phyloP scores from a whole-genome alignment of 495 filamentous ascomycete genomes.

The Penicillium bovifimosum region DNA sequence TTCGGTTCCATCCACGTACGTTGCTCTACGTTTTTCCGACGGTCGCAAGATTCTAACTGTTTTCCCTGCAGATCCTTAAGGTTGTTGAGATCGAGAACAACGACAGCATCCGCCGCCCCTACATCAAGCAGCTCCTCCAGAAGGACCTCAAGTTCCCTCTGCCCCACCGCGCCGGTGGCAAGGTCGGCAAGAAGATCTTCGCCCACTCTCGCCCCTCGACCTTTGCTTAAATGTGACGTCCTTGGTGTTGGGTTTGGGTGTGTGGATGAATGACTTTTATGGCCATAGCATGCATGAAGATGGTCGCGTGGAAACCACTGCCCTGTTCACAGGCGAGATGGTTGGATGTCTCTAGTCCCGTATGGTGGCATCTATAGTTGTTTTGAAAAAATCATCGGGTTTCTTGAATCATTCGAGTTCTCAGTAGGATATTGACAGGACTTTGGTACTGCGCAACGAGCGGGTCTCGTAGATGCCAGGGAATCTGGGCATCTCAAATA shows the following conservation, averaged over 20 bases:
- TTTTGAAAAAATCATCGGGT: constrained; percentile 41
- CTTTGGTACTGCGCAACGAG: neutral
- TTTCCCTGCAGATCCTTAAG: constrained; percentile 73
- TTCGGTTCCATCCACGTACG: constrained; percentile 97
- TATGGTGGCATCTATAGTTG: constrained; percentile 42
- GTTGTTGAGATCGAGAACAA: constrained; percentile 93
- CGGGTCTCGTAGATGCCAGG: neutral
- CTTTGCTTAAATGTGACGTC: constrained; percentile 57
- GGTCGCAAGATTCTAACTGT: constrained; percentile 24
- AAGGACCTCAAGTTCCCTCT: constrained; percentile 98
- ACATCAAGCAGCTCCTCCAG: constrained; percentile 95
- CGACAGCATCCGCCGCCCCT: constrained; percentile 90
- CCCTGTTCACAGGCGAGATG: constrained; percentile 35
- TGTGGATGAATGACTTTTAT: constrained; percentile 47
- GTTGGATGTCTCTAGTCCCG: constrained; percentile 44
- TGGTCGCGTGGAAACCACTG: constrained; percentile 37
- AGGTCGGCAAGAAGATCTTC: constrained; percentile 84
- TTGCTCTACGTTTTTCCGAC: constrained; percentile 7
- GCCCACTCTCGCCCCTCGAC: constrained; percentile 85
- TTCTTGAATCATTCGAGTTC: constrained; percentile 20
- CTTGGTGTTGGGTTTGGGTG: constrained; percentile 37
- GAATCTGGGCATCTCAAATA: neutral
- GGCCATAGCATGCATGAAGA: constrained; percentile 47
- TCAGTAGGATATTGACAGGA: neutral
- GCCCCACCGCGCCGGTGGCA: constrained; percentile 79